These are phyloP conservation scores for Zelonia costaricensis DNA, from an alignment of 208 protist species.

Conservation along the genomic window DNA sequence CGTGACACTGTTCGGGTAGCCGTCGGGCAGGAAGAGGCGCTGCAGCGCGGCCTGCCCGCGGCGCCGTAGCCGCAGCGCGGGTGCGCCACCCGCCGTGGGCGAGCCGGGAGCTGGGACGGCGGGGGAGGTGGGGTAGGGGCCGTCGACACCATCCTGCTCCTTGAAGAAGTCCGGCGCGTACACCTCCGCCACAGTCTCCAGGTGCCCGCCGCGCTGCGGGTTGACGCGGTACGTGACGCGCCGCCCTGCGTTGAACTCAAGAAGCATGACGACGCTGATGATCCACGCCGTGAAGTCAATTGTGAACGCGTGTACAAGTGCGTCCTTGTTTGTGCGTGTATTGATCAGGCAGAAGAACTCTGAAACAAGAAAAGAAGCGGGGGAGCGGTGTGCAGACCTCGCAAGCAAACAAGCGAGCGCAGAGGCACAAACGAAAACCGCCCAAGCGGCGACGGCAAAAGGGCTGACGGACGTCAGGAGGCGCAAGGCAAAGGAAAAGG, in stretches of 20 bases:
- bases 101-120: background rate
- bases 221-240: constrained; percentile 38
- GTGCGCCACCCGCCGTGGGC: background rate
- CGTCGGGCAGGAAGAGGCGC: constrained; percentile 51
- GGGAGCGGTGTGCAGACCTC: too few relatives aligned
- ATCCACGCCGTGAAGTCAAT: too few relatives aligned
- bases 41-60: constrained; percentile 15
- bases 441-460: too few relatives aligned
- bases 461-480: too few relatives aligned
- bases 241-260: constrained; percentile 28
- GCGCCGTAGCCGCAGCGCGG: background rate
- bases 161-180: constrained; percentile 30
- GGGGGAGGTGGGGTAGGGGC: background rate
- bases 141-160: background rate
- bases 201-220: constrained; percentile 16
- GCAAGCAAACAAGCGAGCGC: too few relatives aligned
- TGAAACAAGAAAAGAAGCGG: too few relatives aligned
- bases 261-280: constrained; percentile 22
- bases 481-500: too few relatives aligned
- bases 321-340: too few relatives aligned
- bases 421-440: too few relatives aligned
- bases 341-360: too few relatives aligned
- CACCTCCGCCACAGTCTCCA: constrained; percentile 19
- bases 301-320: too few relatives aligned
- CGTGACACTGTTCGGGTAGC: constrained; percentile 64